A percentile compares a stretch with the other conserved stretches of the same genome.
phyloP scores from a whole-genome alignment of 768 basidiomycete species.

The Chalciporus piperatus region DNA sequence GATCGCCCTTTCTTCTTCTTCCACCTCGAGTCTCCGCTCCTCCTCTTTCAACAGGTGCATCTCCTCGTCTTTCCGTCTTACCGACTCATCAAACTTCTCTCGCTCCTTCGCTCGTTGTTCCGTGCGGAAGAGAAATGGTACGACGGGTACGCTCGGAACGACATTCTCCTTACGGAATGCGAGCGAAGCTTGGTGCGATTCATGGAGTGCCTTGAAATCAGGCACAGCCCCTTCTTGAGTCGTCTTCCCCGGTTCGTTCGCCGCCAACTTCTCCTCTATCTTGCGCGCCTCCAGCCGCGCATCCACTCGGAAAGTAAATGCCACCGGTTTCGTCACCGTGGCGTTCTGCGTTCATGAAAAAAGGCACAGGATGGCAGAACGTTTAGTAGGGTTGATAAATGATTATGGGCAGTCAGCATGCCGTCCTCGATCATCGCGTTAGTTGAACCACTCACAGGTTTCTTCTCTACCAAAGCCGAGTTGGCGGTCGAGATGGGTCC shows the following conservation, averaged over 20 bases:
- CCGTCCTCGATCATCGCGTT: slow-evolving; percentile 19
- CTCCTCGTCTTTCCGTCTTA: slow-evolving; percentile 57
- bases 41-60: slow-evolving; percentile 46
- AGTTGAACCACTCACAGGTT: slow-evolving; percentile 30
- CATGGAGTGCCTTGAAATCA: slow-evolving; percentile 55
- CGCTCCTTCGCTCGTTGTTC: slow-evolving; percentile 59
- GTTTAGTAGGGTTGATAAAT: slow-evolving; percentile 4
- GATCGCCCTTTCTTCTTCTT: slow-evolving; percentile 59
- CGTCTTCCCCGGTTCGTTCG: slow-evolving; percentile 24
- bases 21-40: slow-evolving; percentile 43
- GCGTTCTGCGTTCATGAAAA: slow-evolving; percentile 18
- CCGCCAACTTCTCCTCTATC: slow-evolving; percentile 30
- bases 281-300: slow-evolving; percentile 48
- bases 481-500: slow-evolving; percentile 19
- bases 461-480: slow-evolving; percentile 28
- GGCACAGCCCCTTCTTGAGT: slow-evolving; percentile 37
- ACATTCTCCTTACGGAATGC: slow-evolving; percentile 46
- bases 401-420: slow-evolving; percentile 22
- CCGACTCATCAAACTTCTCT: slow-evolving; percentile 57
- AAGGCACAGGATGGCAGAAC: slow-evolving; percentile 17
- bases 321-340: slow-evolving; percentile 43
- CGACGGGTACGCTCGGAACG: slow-evolving; percentile 34
- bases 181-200: slow-evolving; percentile 37
- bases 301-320: slow-evolving; percentile 53
- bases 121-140: slow-evolving; percentile 47